These are phyloP conservation scores for Ogataea glucozyma DNA, from an alignment of 805 yeast species.

Conservation along the genomic window DNA sequence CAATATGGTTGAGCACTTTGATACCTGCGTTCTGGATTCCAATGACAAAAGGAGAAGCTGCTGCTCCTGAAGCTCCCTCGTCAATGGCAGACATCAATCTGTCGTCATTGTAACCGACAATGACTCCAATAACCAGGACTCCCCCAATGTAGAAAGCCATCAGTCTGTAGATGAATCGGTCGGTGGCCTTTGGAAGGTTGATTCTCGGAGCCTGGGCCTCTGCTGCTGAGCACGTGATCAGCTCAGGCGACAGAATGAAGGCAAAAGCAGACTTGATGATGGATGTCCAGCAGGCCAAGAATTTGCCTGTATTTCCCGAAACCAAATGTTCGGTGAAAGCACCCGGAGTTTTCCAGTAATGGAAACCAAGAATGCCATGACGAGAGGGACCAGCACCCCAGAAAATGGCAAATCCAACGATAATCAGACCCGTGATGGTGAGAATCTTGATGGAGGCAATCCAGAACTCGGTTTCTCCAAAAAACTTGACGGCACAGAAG, in stretches of 20 bases:
- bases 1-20: slow-evolving; percentile 56
- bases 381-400: slow-evolving; percentile 62
- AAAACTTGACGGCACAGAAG: slow-evolving; percentile 42
- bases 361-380: slow-evolving; percentile 62
- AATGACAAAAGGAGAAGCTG: slow-evolving; percentile 66
- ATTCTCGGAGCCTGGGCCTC: slow-evolving; percentile 61
- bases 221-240: slow-evolving; percentile 57
- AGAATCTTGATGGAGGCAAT: slow-evolving; percentile 65
- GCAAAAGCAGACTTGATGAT: slow-evolving; percentile 67
- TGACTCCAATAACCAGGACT: slow-evolving; percentile 57
- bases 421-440: slow-evolving; percentile 59
- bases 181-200: slow-evolving; percentile 62
- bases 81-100: slow-evolving; percentile 46
- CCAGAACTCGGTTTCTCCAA: slow-evolving; percentile 62
- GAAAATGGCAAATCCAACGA: slow-evolving; percentile 54
- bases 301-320: slow-evolving; percentile 58
- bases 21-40: slow-evolving; percentile 64
- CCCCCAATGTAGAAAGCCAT: slow-evolving; percentile 60
- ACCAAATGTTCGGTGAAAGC: slow-evolving; percentile 51
- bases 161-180: slow-evolving; percentile 60
- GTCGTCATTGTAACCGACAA: slow-evolving; percentile 55
- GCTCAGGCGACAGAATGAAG: slow-evolving; percentile 63
- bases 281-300: slow-evolving; percentile 63
- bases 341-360: slow-evolving; percentile 56
- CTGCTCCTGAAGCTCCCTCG: slow-evolving; percentile 50